These are phyloP conservation scores for Hypsizygus ulmarius DNA, from an alignment of 1,284 basidiomycete species.

Conservation along the genomic window DNA sequence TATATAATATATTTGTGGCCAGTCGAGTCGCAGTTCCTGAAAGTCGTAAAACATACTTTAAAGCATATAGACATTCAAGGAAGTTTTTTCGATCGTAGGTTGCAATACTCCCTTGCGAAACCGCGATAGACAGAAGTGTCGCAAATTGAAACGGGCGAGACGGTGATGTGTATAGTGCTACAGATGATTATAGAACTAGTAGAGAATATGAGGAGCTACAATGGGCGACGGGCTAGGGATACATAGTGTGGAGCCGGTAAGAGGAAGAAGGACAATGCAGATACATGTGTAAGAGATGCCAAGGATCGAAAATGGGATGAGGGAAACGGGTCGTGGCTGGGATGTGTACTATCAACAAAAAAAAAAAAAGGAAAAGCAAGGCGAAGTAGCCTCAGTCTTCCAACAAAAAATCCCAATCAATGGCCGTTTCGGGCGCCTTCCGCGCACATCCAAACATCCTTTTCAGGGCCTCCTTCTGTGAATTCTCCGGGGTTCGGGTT, in stretches of 20 bases:
- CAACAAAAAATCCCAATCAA: conserved; percentile 77
- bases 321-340: neutral
- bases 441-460: conserved; percentile 58
- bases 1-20: too few species aligned
- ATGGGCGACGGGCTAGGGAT: conserved; percentile 11
- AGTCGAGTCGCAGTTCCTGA: too few species aligned
- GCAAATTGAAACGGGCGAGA: neutral
- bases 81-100: neutral
- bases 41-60: too few species aligned
- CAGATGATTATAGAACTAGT: conserved; percentile 16
- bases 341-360: conserved; percentile 4
- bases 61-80: too few species aligned
- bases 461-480: conserved; percentile 58
- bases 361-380: conserved; percentile 12
- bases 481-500: conserved; percentile 57
- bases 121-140: neutral
- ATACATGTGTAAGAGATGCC: neutral
- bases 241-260: conserved; percentile 12
- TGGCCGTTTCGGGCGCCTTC: conserved; percentile 50
- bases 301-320: neutral
- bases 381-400: conserved; percentile 44
- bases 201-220: conserved; percentile 10
- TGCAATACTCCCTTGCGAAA: too few species aligned
- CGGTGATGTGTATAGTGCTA: conserved; percentile 17
- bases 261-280: conserved; percentile 4